Percentiles rank a stretch among this genome's conserved stretches.
phyloP scores from a whole-genome alignment of 139 green algal genomes.

The Tetraselmis striata region DNA sequence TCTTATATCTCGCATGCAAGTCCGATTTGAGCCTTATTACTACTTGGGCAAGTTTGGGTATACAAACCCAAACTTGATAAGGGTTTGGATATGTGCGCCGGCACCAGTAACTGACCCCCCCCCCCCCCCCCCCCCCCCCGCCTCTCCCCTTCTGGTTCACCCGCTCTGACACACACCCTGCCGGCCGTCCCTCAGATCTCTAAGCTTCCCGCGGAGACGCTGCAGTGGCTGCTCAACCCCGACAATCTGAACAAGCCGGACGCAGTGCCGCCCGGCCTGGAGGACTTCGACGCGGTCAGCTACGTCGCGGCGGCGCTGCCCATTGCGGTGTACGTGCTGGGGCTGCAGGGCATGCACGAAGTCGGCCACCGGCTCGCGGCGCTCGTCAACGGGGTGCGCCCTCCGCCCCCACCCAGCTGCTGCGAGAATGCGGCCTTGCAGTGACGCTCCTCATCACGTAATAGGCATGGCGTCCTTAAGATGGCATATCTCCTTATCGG shows the following conservation, averaged over 20 bases:
- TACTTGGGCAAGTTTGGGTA: too few species aligned
- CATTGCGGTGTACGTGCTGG: constrained; percentile 46
- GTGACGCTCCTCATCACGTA: constrained; percentile 1
- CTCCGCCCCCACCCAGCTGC: constrained; percentile 11
- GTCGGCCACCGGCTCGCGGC: constrained; percentile 58
- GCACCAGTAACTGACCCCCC: too few species aligned
- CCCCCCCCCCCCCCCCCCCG: too few species aligned
- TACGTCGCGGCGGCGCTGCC: constrained; percentile 42
- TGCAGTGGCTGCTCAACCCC: constrained; percentile 66
- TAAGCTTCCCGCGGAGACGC: constrained; percentile 70
- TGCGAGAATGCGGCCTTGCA: constrained; percentile 20
- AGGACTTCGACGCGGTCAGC: constrained; percentile 59
- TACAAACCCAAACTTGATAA: too few species aligned
- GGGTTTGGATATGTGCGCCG: too few species aligned
- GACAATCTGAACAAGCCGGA: constrained; percentile 53
- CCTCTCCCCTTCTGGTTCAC: not conserved
- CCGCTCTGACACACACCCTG: not conserved
- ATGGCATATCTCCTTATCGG: too few species aligned
- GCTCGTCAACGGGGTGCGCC: constrained; percentile 6
- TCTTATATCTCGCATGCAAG: too few species aligned
- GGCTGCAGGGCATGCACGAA: constrained; percentile 73
- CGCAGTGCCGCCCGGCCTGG: constrained; percentile 55
- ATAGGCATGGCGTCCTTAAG: too few species aligned
- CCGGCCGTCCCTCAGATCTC: constrained; percentile 31
- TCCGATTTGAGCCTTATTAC: too few species aligned